Evolutionary conservation across 495 filamentous ascomycete species (phyloP), one percentile per base, ranked within the genome.

Genomic region (Neurospora sp.): DNA sequence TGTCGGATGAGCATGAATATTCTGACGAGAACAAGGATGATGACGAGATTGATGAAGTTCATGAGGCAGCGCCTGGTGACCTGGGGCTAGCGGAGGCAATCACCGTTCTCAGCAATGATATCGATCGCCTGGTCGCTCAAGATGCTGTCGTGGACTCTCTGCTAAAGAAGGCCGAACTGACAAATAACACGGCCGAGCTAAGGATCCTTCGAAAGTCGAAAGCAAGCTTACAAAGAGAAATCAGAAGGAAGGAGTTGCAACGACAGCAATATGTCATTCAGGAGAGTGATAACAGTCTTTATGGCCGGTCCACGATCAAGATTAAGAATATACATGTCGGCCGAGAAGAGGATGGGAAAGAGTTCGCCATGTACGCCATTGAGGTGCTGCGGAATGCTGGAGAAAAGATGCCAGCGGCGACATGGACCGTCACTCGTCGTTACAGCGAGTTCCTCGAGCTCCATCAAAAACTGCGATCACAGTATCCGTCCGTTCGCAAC

Each of bases 391-490:
- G 96, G 65, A 90, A 93, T 71, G 96, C 94, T 4, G 94, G 94
- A 4, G 93, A 96, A 76, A 90, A 93, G 77, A 94, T 96, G 90
- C 91, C 92, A 5, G 91, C 92, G 14, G 92, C 92, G 0, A 91
- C 89, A 9, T 96, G 93, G 93, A 87, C 88, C 6, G 89, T 96
- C 73, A 89, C 90, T 12, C 87, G 92, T 39, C 86, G 96, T 72
- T 99, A 98, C 80, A 97, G 94, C 82, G 94, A 98, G 79, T 99
- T 99, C 79, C 92, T 97, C 73, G 93, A 97, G 72, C 90, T 99
- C 20, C 93, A 99, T 75, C 94, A 97, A 76, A 92, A 93, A 38
- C 86, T 99, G 1, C 89, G 95, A 68, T 83, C 89, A 70, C 89
- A 90, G 72, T 98, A 97, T 79, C 90, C 93, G 0, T 92, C 91